Evolutionary conservation across 148 eudicot species (phyloP).

Genomic region (Pouteria glomerata): DNA sequence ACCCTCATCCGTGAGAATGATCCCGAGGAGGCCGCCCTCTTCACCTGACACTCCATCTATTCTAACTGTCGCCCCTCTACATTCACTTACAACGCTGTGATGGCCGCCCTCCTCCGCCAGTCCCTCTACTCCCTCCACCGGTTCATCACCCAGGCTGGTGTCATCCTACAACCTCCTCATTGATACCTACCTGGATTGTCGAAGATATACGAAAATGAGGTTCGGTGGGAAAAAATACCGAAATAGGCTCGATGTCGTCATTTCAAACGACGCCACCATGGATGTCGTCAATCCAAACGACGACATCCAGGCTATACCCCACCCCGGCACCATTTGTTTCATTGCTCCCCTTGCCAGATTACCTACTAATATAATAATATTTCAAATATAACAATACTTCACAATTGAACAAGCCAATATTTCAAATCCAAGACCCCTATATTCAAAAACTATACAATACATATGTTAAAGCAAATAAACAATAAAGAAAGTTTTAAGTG

Average conservation of each 20-base stretch:
- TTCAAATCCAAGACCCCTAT: too few species aligned
- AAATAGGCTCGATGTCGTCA: too few species aligned
- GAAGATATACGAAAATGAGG: too few species aligned
- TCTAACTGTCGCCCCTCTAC: constrained; percentile 86
- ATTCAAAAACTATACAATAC: too few species aligned
- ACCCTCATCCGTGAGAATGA: constrained; percentile 76
- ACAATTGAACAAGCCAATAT: too few species aligned
- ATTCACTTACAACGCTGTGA: constrained; percentile 80
- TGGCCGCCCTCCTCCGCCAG: constrained; percentile 68
- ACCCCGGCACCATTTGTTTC: constrained; percentile 52
- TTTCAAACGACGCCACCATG: constrained; percentile 66
- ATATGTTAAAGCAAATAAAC: too few species aligned
- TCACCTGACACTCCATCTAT: constrained; percentile 83
- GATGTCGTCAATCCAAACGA: constrained; percentile 78
- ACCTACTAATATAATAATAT: too few species aligned
- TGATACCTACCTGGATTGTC: constrained; percentile 65
- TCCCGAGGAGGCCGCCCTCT: constrained; percentile 78
- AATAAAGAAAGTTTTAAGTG: too few species aligned
- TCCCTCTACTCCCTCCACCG: constrained; percentile 67
- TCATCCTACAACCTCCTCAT: constrained; percentile 71
- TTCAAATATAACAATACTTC: too few species aligned
- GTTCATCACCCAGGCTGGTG: constrained; percentile 85
- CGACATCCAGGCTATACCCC: constrained; percentile 77
- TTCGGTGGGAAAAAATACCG: too few species aligned
- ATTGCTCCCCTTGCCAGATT: too few species aligned